phyloP scores from a whole-genome alignment of 2,329 filamentous ascomycete genomes.

The Periconia digitata region DNA sequence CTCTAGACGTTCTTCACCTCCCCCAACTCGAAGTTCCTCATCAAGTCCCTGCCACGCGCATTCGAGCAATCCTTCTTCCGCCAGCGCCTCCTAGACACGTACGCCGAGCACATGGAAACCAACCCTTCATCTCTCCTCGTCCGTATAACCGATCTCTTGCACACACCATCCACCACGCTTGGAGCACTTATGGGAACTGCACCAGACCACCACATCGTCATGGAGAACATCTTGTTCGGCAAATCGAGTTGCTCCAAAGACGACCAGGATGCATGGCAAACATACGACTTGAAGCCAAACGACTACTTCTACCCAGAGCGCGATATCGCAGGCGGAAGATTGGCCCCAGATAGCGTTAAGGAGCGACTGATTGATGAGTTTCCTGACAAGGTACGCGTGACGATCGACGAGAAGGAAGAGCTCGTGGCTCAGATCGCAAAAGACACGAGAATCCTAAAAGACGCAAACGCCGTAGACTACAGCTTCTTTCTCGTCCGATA shows the following conservation, averaged over 20 bases:
- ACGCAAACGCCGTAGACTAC: constrained; percentile 71
- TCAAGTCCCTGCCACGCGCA: constrained; percentile 70
- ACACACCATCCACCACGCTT: constrained; percentile 57
- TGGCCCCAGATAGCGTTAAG: constrained; percentile 67
- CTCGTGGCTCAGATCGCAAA: constrained; percentile 58
- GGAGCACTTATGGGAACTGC: constrained; percentile 62
- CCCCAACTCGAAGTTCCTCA: constrained; percentile 64
- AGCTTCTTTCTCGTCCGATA: constrained; percentile 70
- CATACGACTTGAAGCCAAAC: constrained; percentile 73
- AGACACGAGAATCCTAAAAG: constrained; percentile 65
- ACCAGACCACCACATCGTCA: constrained; percentile 73
- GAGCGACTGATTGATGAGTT: constrained; percentile 68
- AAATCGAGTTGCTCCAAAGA: constrained; percentile 48
- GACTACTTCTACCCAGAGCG: constrained; percentile 77
- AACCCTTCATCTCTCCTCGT: constrained; percentile 65
- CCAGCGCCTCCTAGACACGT: constrained; percentile 65
- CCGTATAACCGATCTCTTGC: constrained; percentile 71
- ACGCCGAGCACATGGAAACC: constrained; percentile 63
- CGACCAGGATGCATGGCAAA: constrained; percentile 61
- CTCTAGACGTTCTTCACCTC: constrained; percentile 69
- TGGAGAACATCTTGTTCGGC: constrained; percentile 74
- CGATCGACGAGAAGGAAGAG: constrained; percentile 55
- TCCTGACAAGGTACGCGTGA: constrained; percentile 64
- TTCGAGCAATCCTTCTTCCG: constrained; percentile 74
- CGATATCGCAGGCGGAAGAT: constrained; percentile 65